Evolutionary conservation across 768 basidiomycete genomes (phyloP).

Genomic region (Gautieria morchelliformis): DNA sequence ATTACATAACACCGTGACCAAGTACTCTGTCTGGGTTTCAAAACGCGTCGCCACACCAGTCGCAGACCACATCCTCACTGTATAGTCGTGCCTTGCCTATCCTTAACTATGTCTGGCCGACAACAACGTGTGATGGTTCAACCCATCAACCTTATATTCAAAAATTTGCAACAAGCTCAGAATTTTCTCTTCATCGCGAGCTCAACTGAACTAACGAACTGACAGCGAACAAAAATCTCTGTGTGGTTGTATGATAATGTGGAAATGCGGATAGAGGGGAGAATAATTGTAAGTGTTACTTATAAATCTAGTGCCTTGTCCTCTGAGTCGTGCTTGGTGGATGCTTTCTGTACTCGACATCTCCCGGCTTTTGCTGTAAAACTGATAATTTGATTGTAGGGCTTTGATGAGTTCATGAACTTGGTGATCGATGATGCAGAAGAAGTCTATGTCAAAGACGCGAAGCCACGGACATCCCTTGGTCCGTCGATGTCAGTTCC

Average conservation of each 20-base stretch:
- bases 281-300: constrained; percentile 72
- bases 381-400: constrained; percentile 38
- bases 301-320: neutral
- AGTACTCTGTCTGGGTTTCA: neutral
- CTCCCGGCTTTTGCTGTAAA: neutral
- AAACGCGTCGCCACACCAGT: constrained; percentile 6
- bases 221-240: constrained; percentile 70
- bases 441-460: constrained; percentile 87
- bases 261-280: constrained; percentile 93
- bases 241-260: constrained; percentile 97
- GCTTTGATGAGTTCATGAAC: constrained; percentile 99
- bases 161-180: constrained; percentile 82
- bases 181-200: constrained; percentile 4
- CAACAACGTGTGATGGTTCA: constrained; percentile 98
- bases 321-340: constrained; percentile 3
- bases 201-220: neutral
- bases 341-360: neutral
- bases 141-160: constrained; percentile 99
- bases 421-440: constrained; percentile 88
- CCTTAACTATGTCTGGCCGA: constrained; percentile 72
- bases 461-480: constrained; percentile 73
- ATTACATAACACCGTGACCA: too few species aligned
- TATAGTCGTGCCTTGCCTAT: neutral
- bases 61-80: neutral
- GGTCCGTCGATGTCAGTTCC: constrained; percentile 39